Percentiles rank a stretch among this genome's conserved stretches.
Conservation (phyloP, 371 early-diverging fungal species). For the Saksenaea oblongispora region DNA sequence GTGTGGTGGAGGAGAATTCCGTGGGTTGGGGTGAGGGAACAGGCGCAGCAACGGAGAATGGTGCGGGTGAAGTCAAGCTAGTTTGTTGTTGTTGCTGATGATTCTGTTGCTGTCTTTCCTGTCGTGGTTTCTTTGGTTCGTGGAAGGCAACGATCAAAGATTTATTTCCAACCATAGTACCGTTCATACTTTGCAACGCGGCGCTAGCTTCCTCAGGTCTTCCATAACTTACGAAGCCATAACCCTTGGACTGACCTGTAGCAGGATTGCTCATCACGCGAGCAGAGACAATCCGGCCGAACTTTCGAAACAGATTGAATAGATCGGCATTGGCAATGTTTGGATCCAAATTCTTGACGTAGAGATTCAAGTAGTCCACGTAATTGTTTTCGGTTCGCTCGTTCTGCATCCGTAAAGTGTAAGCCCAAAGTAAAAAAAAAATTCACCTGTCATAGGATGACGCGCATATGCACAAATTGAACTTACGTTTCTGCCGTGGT, state of each 20-base stretch:
- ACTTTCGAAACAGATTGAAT: conserved; percentile 37
- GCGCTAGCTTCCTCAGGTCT: conserved; percentile 38
- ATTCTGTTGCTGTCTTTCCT: conserved; percentile 30
- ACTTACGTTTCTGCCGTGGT: conserved; percentile 2
- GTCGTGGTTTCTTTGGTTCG: conserved; percentile 44
- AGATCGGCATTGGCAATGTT: conserved; percentile 34
- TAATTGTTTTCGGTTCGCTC: conserved; percentile 1
- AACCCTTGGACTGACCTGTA: conserved; percentile 47
- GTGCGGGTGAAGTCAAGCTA: neutral
- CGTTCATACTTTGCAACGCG: conserved; percentile 43
- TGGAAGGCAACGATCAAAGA: conserved; percentile 42
- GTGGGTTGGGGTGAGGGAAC: conserved; percentile 5
- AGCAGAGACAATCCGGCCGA: conserved; percentile 43
- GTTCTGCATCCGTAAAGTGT: neutral
- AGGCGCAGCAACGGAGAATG: neutral
- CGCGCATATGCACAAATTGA: neutral
- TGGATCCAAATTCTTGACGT: conserved; percentile 45
- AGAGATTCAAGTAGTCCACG: conserved; percentile 33
- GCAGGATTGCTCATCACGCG: conserved; percentile 43
- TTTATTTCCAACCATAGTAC: conserved; percentile 28
- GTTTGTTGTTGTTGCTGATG: conserved; percentile 17
- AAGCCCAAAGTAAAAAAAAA: neutral
- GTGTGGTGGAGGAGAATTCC: neutral
- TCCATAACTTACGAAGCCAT: conserved; percentile 44
- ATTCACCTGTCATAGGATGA: neutral